phyloP scores from a whole-genome alignment of 2,329 filamentous ascomycete genomes.

The Teratosphaeria viscida region DNA sequence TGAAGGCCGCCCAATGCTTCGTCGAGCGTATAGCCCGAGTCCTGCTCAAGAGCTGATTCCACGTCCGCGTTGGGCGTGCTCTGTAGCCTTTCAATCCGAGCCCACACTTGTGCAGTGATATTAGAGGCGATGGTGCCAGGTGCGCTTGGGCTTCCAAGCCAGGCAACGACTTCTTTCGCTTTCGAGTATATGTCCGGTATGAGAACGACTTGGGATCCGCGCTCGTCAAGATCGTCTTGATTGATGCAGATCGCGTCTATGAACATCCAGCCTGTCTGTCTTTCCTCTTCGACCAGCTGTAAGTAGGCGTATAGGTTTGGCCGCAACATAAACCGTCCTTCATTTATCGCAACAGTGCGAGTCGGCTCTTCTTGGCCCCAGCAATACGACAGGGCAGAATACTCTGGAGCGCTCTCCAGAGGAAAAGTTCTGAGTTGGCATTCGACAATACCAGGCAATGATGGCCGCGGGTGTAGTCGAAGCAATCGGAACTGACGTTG shows the following conservation, averaged over 20 bases:
- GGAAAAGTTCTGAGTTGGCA: background rate
- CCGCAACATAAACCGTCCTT: conserved; percentile 9
- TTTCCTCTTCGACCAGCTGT: background rate
- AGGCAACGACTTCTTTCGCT: background rate
- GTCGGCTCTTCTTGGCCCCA: conserved; percentile 14
- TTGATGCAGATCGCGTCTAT: conserved; percentile 4
- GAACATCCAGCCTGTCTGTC: background rate
- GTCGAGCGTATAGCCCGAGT: background rate
- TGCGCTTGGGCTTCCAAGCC: background rate
- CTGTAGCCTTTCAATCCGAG: background rate
- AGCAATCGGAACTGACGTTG: background rate
- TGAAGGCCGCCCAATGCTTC: background rate
- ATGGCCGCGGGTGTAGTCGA: background rate
- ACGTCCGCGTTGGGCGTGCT: background rate
- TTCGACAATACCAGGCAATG: background rate
- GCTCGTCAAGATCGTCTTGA: conserved; percentile 1
- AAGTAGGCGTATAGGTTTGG: background rate
- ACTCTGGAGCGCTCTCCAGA: conserved; percentile 3
- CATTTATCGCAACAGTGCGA: conserved; percentile 16
- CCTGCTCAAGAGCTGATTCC: background rate
- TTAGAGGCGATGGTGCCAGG: background rate
- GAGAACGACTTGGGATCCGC: background rate
- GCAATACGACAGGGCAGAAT: conserved; percentile 19
- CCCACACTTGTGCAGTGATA: background rate
- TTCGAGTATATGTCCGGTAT: background rate